A percentile compares a stretch with the other conserved stretches of the same genome.
Conservation (phyloP, 441 rosid species). For the Gossypium gossypioides region DNA sequence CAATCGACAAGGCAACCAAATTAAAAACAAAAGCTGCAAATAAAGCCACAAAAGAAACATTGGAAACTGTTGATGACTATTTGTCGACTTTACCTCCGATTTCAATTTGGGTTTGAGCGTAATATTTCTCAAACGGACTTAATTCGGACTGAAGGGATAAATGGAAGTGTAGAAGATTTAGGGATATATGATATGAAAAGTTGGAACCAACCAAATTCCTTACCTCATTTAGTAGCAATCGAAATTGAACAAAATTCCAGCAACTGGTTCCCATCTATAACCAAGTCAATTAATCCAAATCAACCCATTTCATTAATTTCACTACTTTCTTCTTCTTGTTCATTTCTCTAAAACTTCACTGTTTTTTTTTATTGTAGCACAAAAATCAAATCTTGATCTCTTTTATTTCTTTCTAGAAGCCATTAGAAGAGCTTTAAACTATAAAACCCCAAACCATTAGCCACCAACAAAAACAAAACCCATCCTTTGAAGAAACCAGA, state of each 20-base stretch:
- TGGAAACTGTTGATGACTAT: constrained; percentile 33
- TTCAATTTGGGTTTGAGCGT: constrained; percentile 19
- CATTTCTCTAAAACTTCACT: background rate
- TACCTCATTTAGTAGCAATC: background rate
- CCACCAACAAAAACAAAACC: constrained; percentile 12
- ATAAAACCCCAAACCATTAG: constrained; percentile 7
- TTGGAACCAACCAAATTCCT: background rate
- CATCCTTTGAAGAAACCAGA: constrained; percentile 38
- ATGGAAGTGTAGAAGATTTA: background rate
- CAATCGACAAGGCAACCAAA: constrained; percentile 35
- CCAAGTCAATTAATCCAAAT: constrained; percentile 10
- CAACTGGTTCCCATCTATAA: constrained; percentile 12
- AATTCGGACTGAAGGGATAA: background rate
- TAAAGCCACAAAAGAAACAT: constrained; percentile 29
- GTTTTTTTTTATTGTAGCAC: background rate
- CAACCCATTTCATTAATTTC: constrained; percentile 1
- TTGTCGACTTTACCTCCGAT: constrained; percentile 20
- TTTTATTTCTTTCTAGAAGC: constrained; percentile 3
- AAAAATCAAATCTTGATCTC: constrained; percentile 18
- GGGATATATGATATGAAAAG: background rate
- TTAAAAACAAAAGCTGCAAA: constrained; percentile 26
- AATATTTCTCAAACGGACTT: too few species aligned
- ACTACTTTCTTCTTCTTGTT: background rate
- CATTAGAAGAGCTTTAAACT: constrained; percentile 8
- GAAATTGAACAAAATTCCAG: background rate